Conservation (phyloP, 441 rosid genomes). For the Populus hybrid region DNA sequence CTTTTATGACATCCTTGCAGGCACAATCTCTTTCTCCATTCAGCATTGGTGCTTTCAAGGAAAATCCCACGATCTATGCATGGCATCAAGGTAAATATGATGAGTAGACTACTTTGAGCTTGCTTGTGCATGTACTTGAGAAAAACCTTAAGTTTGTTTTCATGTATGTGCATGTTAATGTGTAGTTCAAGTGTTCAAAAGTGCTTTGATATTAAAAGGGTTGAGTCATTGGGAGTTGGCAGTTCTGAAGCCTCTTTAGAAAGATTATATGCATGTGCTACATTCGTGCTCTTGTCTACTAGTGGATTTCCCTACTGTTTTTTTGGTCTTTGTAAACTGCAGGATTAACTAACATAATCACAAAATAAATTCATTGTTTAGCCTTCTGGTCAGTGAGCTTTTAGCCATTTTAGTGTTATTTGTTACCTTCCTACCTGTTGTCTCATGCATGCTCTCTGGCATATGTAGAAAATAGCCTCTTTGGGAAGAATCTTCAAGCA, state of each 20-base stretch:
- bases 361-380: neutral
- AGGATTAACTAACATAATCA: neutral
- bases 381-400: neutral
- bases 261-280: neutral
- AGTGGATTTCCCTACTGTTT: neutral
- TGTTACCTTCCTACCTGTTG: neutral
- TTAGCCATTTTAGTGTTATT: neutral
- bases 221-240: neutral
- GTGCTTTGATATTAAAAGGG: slow-evolving; percentile 4
- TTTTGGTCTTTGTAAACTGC: neutral
- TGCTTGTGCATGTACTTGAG: neutral
- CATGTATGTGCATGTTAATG: neutral
- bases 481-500: neutral
- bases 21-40: slow-evolving; percentile 95
- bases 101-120: neutral
- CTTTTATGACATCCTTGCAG: slow-evolving; percentile 34
- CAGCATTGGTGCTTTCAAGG: slow-evolving; percentile 93
- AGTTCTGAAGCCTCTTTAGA: neutral
- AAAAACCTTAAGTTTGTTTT: neutral
- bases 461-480: neutral
- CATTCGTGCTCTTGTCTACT: neutral
- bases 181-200: neutral
- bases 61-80: slow-evolving; percentile 77
- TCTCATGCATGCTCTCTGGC: neutral
- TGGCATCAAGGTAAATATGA: slow-evolving; percentile 63